Conservation (phyloP, 1,139 yeast genomes). For the Suhomyces coccinellae region DNA sequence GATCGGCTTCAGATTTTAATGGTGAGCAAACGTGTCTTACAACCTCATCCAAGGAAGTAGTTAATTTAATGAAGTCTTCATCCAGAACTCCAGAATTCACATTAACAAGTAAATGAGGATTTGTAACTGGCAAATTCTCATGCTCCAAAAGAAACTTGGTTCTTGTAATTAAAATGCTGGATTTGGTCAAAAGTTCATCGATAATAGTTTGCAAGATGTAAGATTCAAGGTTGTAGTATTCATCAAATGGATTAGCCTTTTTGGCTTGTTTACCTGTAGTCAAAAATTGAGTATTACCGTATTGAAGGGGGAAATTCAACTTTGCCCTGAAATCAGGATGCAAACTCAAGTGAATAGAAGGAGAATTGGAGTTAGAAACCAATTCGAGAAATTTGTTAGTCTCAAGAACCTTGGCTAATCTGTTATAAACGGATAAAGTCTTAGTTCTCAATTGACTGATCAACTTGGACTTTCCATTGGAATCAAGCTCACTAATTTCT, state of each 20-base stretch:
- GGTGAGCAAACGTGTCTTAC: constrained; percentile 18
- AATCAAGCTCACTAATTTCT: constrained; percentile 35
- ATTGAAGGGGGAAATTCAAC: constrained; percentile 47
- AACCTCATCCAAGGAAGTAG: constrained; percentile 16
- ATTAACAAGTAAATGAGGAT: constrained; percentile 67
- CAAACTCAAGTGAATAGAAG: constrained; percentile 65
- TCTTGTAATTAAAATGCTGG: constrained; percentile 65
- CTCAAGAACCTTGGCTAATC: constrained; percentile 17
- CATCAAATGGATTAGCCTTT: constrained; percentile 36
- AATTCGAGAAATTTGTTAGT: constrained; percentile 36
- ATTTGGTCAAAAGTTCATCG: constrained; percentile 49
- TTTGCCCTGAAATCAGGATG: constrained; percentile 42
- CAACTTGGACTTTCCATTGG: constrained; percentile 34
- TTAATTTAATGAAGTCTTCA: constrained; percentile 47
- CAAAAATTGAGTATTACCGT: constrained; percentile 45
- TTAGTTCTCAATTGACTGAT: constrained; percentile 30
- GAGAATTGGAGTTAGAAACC: constrained; percentile 61
- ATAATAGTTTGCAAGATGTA: constrained; percentile 63
- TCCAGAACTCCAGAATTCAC: constrained; percentile 55
- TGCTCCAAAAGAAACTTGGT: constrained; percentile 69
- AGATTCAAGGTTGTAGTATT: constrained; percentile 58
- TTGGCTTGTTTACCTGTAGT: constrained; percentile 42
- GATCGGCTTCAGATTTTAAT: constrained; percentile 12
- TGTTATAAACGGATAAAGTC: constrained; percentile 21
- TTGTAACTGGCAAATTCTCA: constrained; percentile 70